These are phyloP conservation scores for Coniferiporia weirii DNA, from an alignment of 1,284 basidiomycete species.

Conservation along the genomic window DNA sequence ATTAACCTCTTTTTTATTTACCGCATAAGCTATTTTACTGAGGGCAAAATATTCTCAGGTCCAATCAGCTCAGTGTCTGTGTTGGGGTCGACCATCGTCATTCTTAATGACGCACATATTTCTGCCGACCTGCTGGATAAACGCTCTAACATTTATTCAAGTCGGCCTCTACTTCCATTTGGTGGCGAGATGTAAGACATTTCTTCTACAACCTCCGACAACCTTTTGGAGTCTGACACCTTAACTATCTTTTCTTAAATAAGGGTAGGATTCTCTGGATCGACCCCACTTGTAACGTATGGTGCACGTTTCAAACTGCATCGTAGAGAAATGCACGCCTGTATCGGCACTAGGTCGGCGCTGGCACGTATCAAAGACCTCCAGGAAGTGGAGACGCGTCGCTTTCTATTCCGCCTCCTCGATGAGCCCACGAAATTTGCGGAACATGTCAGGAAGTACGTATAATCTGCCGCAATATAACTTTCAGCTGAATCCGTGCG, in stretches of 20 bases:
- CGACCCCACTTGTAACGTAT: not conserved
- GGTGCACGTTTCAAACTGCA: not conserved
- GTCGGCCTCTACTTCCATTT: conserved; percentile 30
- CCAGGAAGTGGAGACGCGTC: conserved; percentile 11
- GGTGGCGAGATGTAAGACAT: conserved; percentile 12
- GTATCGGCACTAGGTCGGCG: conserved; percentile 4
- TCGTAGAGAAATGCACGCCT: conserved; percentile 7
- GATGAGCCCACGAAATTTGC: not conserved
- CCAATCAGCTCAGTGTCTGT: conserved; percentile 29
- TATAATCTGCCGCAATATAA: not conserved
- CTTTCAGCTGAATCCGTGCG: not conserved
- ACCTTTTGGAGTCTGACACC: too few species aligned
- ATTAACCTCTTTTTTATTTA: not conserved
- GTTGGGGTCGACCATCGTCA: conserved; percentile 37
- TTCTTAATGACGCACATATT: conserved; percentile 37
- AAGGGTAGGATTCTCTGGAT: conserved; percentile 3
- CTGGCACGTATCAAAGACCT: conserved; percentile 1
- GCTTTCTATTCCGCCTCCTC: conserved; percentile 12
- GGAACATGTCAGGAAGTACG: conserved; percentile 12
- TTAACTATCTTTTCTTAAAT: not conserved
- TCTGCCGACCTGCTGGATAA: conserved; percentile 43
- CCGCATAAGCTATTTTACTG: not conserved
- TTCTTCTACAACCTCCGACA: not conserved
- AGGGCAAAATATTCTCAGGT: not conserved
- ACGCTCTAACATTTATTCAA: conserved; percentile 43